These are phyloP conservation scores for Barnettozyma vustinii DNA, from an alignment of 805 yeast genomes.

Conservation along the genomic window DNA sequence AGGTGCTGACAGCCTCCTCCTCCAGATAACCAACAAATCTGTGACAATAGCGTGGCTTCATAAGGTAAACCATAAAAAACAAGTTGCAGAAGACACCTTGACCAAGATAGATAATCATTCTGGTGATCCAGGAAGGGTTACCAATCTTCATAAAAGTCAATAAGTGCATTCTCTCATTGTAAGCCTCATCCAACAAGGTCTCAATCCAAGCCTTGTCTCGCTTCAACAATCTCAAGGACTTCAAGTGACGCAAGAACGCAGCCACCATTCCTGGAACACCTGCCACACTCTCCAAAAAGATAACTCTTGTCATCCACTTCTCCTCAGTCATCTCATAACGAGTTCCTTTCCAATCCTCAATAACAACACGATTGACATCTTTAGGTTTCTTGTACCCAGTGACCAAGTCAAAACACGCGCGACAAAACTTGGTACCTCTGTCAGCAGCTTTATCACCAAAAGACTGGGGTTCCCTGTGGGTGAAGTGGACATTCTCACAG, in stretches of 20 bases:
- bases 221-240: conserved; percentile 52
- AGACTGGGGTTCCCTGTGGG: conserved; percentile 46
- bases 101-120: conserved; percentile 49
- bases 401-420: conserved; percentile 51
- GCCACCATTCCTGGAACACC: conserved; percentile 83
- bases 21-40: conserved; percentile 74
- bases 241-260: conserved; percentile 64
- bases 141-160: conserved; percentile 63
- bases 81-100: conserved; percentile 68
- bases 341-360: conserved; percentile 28
- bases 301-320: conserved; percentile 58
- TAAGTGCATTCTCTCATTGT: conserved; percentile 74
- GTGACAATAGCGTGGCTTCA: conserved; percentile 61
- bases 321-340: conserved; percentile 51
- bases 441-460: conserved; percentile 49
- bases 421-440: conserved; percentile 37
- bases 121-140: conserved; percentile 54
- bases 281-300: conserved; percentile 66
- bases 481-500: conserved; percentile 38
- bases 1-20: conserved; percentile 71
- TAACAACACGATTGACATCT: conserved; percentile 27
- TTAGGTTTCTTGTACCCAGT: conserved; percentile 63
- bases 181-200: conserved; percentile 68
- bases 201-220: conserved; percentile 75
- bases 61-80: conserved; percentile 55